Conservation (phyloP, 2,329 filamentous ascomycete species). For the Fusarium beomiforme region DNA sequence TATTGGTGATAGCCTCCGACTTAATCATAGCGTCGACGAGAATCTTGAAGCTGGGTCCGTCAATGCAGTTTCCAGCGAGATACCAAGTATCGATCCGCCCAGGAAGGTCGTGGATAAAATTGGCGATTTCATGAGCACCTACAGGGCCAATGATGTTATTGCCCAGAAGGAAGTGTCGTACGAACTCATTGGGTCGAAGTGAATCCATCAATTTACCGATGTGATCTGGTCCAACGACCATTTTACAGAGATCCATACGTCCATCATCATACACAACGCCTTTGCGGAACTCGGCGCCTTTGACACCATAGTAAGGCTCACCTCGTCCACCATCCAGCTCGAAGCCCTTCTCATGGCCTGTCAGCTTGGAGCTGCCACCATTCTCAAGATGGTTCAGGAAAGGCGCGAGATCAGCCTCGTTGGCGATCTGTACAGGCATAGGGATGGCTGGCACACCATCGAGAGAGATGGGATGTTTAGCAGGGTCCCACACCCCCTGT, state of each 20-base stretch:
- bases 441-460: conserved; percentile 46
- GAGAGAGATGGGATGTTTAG: conserved; percentile 45
- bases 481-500: conserved; percentile 49
- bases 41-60: conserved; percentile 51
- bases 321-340: conserved; percentile 49
- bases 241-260: conserved; percentile 65
- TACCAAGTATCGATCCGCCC: conserved; percentile 65
- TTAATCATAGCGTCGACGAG: conserved; percentile 57
- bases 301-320: conserved; percentile 50
- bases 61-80: conserved; percentile 64
- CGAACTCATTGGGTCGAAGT: conserved; percentile 57
- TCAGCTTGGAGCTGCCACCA: conserved; percentile 45
- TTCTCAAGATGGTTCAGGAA: conserved; percentile 47
- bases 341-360: conserved; percentile 37
- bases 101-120: conserved; percentile 57
- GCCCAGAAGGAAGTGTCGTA: conserved; percentile 62
- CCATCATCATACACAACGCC: conserved; percentile 61
- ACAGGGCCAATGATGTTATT: conserved; percentile 64
- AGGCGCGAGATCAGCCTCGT: conserved; percentile 46
- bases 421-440: conserved; percentile 48
- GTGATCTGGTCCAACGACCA: conserved; percentile 62
- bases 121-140: conserved; percentile 57
- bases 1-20: conserved; percentile 56
- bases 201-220: conserved; percentile 61
- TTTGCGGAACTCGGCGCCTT: conserved; percentile 50